These are phyloP conservation scores for Buddleja alternifolia DNA, from an alignment of 257 asterid species.

Conservation along the genomic window DNA sequence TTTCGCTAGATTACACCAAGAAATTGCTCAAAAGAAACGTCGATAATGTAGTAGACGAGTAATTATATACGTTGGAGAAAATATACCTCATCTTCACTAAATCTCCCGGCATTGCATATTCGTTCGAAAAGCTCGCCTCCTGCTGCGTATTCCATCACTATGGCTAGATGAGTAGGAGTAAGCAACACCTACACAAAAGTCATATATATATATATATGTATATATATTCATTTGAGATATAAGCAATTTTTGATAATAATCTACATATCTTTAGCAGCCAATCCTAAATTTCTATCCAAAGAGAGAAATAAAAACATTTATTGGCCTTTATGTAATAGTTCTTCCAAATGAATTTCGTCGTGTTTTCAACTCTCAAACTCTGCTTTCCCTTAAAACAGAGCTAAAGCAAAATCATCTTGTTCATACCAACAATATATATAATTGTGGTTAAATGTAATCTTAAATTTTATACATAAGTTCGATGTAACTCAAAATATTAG, in stretches of 20 bases:
- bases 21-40: too few species aligned
- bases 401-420: background rate
- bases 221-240: background rate
- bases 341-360: background rate
- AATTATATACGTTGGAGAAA: background rate
- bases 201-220: too few species aligned
- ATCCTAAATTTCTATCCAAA: background rate
- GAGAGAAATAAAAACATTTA: background rate
- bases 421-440: background rate
- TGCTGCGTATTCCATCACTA: conserved; percentile 84
- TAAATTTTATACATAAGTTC: too few species aligned
- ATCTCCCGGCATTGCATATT: conserved; percentile 75
- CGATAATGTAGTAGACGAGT: background rate
- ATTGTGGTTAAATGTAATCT: background rate
- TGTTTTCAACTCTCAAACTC: background rate
- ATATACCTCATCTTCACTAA: conserved; percentile 75
- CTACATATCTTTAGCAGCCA: too few species aligned
- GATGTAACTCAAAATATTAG: too few species aligned
- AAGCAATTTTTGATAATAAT: background rate
- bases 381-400: background rate
- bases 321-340: background rate
- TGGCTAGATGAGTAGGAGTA: conserved; percentile 76
- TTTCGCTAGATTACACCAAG: too few species aligned
- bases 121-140: conserved; percentile 84
- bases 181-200: conserved; percentile 57